These are phyloP conservation scores for Fulvia fulva DNA, from an alignment of 2,329 filamentous ascomycete species.

Conservation along the genomic window DNA sequence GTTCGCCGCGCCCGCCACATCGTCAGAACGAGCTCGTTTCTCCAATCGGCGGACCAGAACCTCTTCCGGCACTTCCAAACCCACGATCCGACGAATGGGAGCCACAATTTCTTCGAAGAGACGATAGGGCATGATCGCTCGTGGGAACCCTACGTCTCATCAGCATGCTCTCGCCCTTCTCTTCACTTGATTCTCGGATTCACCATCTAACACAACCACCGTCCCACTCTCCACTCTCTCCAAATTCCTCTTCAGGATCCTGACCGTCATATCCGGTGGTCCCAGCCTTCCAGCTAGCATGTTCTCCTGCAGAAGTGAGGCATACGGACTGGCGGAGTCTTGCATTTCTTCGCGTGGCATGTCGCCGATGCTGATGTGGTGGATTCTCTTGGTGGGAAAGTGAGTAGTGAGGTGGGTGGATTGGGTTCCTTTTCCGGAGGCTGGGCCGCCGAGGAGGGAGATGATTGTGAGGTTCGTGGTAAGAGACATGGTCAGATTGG, in stretches of 20 bases:
- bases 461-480: neutral
- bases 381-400: neutral
- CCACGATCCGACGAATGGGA: neutral
- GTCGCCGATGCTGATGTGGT: conserved; percentile 1
- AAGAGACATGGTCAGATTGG: no score
- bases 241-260: neutral
- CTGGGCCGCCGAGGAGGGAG: conserved; percentile 17
- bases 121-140: neutral
- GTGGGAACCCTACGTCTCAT: neutral
- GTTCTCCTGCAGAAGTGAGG: neutral
- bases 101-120: neutral
- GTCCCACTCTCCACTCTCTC: neutral
- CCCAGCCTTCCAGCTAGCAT: neutral
- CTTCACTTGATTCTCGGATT: neutral
- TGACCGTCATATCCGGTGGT: neutral
- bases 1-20: neutral
- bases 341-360: neutral
- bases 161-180: neutral
- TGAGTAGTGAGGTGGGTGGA: conserved; percentile 10
- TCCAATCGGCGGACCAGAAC: neutral
- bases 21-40: neutral
- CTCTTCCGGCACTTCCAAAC: neutral
- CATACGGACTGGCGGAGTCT: neutral
- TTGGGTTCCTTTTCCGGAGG: conserved; percentile 34
- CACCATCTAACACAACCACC: neutral